These are phyloP conservation scores for Naumovozyma dairenensis DNA, from an alignment of 805 yeast species.

Conservation along the genomic window DNA sequence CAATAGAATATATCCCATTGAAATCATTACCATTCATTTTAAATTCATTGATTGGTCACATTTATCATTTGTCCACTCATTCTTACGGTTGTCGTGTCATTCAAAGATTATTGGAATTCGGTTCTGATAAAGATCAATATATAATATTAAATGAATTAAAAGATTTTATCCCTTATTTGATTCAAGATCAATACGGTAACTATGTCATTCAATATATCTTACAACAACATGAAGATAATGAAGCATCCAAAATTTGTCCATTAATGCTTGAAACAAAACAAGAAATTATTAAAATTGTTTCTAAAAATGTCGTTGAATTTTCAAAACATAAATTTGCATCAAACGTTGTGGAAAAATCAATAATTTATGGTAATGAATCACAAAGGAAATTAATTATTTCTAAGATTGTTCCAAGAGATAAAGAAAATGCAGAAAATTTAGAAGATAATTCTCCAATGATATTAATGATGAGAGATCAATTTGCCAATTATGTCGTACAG, in stretches of 20 bases:
- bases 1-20: constrained; percentile 79
- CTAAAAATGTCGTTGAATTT: constrained; percentile 62
- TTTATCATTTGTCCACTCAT: constrained; percentile 83
- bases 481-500: constrained; percentile 95
- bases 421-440: constrained; percentile 35
- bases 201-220: constrained; percentile 94
- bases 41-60: constrained; percentile 55
- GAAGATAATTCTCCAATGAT: constrained; percentile 65
- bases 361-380: constrained; percentile 53
- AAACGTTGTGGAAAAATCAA: constrained; percentile 92
- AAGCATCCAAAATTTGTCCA: constrained; percentile 19
- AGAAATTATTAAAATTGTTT: constrained; percentile 54
- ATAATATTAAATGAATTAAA: constrained; percentile 63
- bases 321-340: constrained; percentile 97
- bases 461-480: constrained; percentile 94
- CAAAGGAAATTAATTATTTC: constrained; percentile 58
- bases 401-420: constrained; percentile 52
- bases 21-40: constrained; percentile 60
- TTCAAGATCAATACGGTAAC: constrained; percentile 96
- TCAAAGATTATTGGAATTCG: constrained; percentile 81
- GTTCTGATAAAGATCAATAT: constrained; percentile 53
- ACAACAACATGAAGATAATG: constrained; percentile 35
- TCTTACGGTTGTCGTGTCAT: constrained; percentile 97
- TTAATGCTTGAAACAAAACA: constrained; percentile 34
- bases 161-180: constrained; percentile 59